Base-by-base conservation (phyloP, 805 yeast species). In the Candida schatavii region DNA sequence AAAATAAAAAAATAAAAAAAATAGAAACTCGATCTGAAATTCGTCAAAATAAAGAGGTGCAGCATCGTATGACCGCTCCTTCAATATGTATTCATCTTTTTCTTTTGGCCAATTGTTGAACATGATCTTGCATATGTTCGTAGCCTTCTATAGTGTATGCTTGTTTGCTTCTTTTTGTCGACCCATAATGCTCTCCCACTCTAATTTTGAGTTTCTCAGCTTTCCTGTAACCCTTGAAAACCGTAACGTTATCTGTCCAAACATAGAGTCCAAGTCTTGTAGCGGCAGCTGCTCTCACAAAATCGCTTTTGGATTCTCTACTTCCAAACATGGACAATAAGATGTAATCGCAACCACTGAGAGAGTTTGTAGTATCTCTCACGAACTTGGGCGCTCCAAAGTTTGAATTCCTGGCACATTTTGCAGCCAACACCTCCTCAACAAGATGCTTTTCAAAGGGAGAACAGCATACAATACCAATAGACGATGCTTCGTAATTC, bases 401-500 rank as follows among this genome's bases (percentile, higher is more conserved):
- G 27, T 23, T 23, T 11, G 27, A 23, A 7, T 35, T 37, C 36
- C 19, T 35, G 19, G 21, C 45, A 31, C 42, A 29, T 34, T 20
- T 43, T 29, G 7, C 13, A 27, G 22, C 43, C 20, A 26, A 23
- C 18, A 50, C 47, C 31, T 72, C 64, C 15, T 62, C 47, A n/a
- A 80, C 50, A 19, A 78, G 55, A 4, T 55, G 52, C 41, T 53
- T 59, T 50, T 78, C 83, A 6, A 66, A 62, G 17, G 57, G 56
- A 26, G 63, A 67, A 3, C 64, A 55, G 1, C 78, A 66, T 20
- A 71, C 47, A 7, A 82, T 66, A 15, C 65, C 59, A 15, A 81
- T 66, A 17, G 52, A 51, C 0, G 53, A 45, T 1, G 50, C 30
- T 0, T 75, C 64, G 44, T 76, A 77, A 0, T 77, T 78, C 17